Conservation (phyloP, 2,329 filamentous ascomycete species). For the Hirsutella thompsonii region DNA sequence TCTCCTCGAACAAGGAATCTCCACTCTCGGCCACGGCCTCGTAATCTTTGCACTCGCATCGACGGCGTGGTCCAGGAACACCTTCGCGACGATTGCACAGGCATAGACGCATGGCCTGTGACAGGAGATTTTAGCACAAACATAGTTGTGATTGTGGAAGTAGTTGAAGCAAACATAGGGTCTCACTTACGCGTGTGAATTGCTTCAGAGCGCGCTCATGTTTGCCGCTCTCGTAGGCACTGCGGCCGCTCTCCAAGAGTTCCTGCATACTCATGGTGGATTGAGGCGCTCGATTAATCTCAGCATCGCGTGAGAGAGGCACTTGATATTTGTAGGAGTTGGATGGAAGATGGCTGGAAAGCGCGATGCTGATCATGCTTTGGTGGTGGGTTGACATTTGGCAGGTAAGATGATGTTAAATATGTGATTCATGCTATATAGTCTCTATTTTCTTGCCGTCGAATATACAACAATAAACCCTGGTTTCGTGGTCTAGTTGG, state of each 20-base stretch:
- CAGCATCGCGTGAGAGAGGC: not conserved
- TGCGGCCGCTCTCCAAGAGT: not conserved
- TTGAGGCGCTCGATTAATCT: too few relatives aligned
- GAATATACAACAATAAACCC: not conserved
- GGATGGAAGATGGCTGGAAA: not conserved
- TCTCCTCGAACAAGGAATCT: conserved; percentile 27
- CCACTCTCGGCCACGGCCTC: conserved; percentile 17
- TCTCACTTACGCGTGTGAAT: conserved; percentile 19
- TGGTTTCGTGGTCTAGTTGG: conserved; percentile 16
- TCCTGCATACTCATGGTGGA: conserved; percentile 1
- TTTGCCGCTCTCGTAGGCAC: conserved; percentile 17
- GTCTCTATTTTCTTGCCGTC: not conserved
- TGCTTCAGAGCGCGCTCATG: conserved; percentile 22
- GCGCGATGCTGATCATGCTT: not conserved
- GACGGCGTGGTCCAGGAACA: too few relatives aligned
- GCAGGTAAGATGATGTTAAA: not conserved
- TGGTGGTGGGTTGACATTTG: not conserved
- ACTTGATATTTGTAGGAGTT: not conserved
- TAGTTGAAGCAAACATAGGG: not conserved
- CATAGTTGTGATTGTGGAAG: not conserved
- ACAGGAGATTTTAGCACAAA: not conserved
- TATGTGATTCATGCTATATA: not conserved
- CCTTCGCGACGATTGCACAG: conserved; percentile 19
- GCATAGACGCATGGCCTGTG: conserved; percentile 23
- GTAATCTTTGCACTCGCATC: conserved; percentile 27